Conservation (phyloP, 1,284 basidiomycete genomes). For the Melampsora americana region DNA sequence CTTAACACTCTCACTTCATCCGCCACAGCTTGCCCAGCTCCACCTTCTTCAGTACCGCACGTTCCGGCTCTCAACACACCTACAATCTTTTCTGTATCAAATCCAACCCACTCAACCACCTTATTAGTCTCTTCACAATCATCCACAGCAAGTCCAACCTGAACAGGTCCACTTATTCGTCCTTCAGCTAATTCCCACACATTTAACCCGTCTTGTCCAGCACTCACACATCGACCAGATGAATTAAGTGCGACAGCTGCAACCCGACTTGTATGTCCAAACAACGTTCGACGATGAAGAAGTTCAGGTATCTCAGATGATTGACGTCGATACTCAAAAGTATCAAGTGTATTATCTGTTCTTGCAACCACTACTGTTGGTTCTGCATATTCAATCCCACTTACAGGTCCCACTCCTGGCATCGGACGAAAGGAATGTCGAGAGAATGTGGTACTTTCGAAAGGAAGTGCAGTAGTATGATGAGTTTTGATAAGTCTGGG, state of each 20-base stretch:
- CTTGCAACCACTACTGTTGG: conserved; percentile 28
- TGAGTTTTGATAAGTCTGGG: conserved; percentile 13
- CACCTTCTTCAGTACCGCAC: not conserved
- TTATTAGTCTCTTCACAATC: not conserved
- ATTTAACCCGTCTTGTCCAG: conserved; percentile 25
- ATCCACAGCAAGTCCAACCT: not conserved
- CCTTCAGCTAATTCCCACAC: conserved; percentile 24
- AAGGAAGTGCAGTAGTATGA: conserved; percentile 9
- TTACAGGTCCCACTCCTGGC: not conserved
- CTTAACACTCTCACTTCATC: conserved; percentile 32
- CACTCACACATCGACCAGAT: conserved; percentile 34
- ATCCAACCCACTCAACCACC: conserved; percentile 25
- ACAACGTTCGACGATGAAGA: not conserved
- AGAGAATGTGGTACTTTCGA: no score
- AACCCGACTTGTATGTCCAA: conserved; percentile 28
- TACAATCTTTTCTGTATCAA: conserved; percentile 40
- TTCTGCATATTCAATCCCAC: conserved; percentile 30
- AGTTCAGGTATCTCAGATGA: not conserved
- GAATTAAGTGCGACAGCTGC: conserved; percentile 8
- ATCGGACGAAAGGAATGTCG: not conserved
- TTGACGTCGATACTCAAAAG: conserved; percentile 16
- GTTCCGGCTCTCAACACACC: not conserved
- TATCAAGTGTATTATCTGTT: conserved; percentile 36
- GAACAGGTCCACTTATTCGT: not conserved
- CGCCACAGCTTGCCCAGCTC: not conserved